Percentiles rank a stretch among this genome's conserved stretches.
These are phyloP conservation scores for Chytriomyces confervae DNA, from an alignment of 192 early-diverging fungal species.

Conservation along the genomic window DNA sequence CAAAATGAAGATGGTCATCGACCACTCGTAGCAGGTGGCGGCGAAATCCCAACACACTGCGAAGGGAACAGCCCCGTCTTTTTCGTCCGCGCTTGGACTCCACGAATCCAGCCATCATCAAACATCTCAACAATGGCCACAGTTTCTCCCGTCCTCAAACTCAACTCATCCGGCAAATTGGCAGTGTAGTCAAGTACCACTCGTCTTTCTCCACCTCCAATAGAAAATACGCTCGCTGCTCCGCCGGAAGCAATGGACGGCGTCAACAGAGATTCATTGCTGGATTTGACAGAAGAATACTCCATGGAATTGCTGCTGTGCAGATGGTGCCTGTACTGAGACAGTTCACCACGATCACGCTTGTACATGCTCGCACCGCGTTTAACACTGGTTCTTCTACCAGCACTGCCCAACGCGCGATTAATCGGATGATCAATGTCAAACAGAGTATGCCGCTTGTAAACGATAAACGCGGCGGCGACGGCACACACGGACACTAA, in stretches of 20 bases:
- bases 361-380: not conserved
- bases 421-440: not conserved
- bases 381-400: not conserved
- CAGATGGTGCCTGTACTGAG: not conserved
- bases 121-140: not conserved
- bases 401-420: not conserved
- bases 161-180: slow-evolving; percentile 2
- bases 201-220: not conserved
- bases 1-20: too few species aligned
- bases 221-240: not conserved
- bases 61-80: not conserved
- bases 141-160: not conserved
- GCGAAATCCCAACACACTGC: not conserved
- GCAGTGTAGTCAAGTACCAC: not conserved
- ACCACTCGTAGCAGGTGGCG: not conserved
- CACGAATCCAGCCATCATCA: not conserved
- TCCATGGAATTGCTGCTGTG: not conserved
- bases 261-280: not conserved
- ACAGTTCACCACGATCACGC: not conserved
- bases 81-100: not conserved
- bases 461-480: not conserved
- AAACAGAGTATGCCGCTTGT: not conserved
- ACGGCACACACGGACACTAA: not conserved
- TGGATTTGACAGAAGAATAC: not conserved
- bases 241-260: not conserved